These are phyloP conservation scores for Tricholoma flavovirens DNA, from an alignment of 768 basidiomycete species.

Conservation along the genomic window DNA sequence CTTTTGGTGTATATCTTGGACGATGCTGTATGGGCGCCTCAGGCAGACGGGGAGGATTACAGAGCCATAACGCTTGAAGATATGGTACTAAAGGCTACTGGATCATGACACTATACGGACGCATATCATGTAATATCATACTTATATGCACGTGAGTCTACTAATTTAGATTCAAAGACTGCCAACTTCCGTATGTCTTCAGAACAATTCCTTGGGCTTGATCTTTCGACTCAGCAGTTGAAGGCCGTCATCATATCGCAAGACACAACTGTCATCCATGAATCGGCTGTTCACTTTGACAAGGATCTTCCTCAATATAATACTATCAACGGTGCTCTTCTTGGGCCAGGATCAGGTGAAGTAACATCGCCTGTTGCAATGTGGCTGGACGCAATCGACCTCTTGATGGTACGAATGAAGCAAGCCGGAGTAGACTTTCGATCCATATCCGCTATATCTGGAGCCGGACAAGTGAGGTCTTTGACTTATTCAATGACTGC, in stretches of 20 bases:
- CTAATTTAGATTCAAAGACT: too few relatives aligned
- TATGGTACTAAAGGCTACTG: conserved; percentile 67
- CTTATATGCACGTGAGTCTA: too few relatives aligned
- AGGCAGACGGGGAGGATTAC: conserved; percentile 50
- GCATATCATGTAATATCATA: too few relatives aligned
- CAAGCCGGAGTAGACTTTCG: conserved; percentile 52
- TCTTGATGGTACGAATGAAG: conserved; percentile 61
- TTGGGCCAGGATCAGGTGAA: conserved; percentile 61
- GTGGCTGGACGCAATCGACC: conserved; percentile 84
- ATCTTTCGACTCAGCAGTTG: conserved; percentile 81
- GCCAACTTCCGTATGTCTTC: too few relatives aligned
- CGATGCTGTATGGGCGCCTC: conserved; percentile 88
- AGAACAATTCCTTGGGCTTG: conserved; percentile 66
- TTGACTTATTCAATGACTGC: neutral
- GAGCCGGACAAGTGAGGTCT: conserved; percentile 65
- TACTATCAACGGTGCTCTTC: conserved; percentile 60
- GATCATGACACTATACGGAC: neutral
- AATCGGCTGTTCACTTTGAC: conserved; percentile 75
- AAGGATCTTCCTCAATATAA: conserved; percentile 66
- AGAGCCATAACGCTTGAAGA: conserved; percentile 81
- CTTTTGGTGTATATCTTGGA: conserved; percentile 85
- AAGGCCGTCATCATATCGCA: conserved; percentile 68
- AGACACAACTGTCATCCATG: conserved; percentile 53
- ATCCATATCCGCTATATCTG: conserved; percentile 60
- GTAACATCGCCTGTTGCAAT: conserved; percentile 77